Conservation (phyloP, 352 stramenopile species). For the Nothophytophthora sp. region DNA sequence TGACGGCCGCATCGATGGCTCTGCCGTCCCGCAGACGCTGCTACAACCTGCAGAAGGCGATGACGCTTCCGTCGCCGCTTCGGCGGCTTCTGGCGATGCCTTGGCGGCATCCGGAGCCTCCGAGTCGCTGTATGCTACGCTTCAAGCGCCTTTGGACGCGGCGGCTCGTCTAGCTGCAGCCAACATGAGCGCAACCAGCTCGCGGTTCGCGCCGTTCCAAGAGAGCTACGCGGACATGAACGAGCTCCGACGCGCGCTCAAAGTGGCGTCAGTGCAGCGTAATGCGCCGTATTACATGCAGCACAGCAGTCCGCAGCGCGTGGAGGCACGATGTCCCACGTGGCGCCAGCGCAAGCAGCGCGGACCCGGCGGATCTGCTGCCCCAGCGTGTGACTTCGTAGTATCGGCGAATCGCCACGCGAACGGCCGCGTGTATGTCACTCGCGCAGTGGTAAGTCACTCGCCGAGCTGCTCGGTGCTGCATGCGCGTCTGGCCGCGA, state of each 20-base stretch:
- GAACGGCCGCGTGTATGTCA: constrained; percentile 77
- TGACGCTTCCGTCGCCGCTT: constrained; percentile 10
- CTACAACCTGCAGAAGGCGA: constrained; percentile 4
- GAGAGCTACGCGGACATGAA: constrained; percentile 79
- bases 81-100: constrained; percentile 4
- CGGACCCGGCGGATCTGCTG: constrained; percentile 11
- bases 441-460: constrained; percentile 53
- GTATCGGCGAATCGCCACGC: constrained; percentile 78
- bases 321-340: constrained; percentile 76
- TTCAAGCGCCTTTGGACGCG: constrained; percentile 1
- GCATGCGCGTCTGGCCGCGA: constrained; percentile 39
- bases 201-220: constrained; percentile 55
- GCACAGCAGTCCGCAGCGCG: constrained; percentile 78
- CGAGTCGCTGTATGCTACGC: constrained; percentile 18
- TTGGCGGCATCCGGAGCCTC: constrained; percentile 13
- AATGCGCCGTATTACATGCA: constrained; percentile 81
- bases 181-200: background rate
- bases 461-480: constrained; percentile 46
- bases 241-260: constrained; percentile 71
- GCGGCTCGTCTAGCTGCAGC: constrained; percentile 1
- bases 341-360: constrained; percentile 71
- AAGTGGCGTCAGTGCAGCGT: constrained; percentile 73
- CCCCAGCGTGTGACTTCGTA: constrained; percentile 59
- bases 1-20: background rate
- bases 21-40: background rate